Percentiles rank a stretch among this genome's conserved stretches.
phyloP scores from a whole-genome alignment of 2,329 filamentous ascomycete genomes.

The Herpotrichia juniperi region DNA sequence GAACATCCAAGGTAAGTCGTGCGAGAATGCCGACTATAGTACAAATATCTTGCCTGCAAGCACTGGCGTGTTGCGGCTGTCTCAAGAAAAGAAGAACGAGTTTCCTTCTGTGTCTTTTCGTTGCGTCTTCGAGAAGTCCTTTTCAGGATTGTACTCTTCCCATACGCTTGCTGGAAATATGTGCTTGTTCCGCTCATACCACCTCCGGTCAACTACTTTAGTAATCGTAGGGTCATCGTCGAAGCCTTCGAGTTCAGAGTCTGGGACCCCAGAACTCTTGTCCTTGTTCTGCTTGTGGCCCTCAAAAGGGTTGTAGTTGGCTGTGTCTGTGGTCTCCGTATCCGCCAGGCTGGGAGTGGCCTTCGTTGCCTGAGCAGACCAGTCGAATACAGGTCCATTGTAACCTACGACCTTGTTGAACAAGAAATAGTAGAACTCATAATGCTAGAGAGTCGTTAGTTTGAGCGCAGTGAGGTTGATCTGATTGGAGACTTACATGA shows the following conservation, averaged over 20 bases:
- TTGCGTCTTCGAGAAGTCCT: constrained; percentile 79
- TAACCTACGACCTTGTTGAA: constrained; percentile 82
- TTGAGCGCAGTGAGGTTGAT: neutral
- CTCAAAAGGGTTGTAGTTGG: constrained; percentile 50
- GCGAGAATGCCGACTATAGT: neutral
- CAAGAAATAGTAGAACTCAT: constrained; percentile 96
- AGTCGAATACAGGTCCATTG: constrained; percentile 80
- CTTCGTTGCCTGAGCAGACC: constrained; percentile 60
- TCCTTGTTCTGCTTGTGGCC: constrained; percentile 41
- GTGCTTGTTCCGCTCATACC: constrained; percentile 98
- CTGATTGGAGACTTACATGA: constrained; percentile 65
- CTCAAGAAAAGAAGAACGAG: constrained; percentile 73
- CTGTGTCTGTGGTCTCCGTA: constrained; percentile 24
- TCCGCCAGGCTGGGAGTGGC: constrained; percentile 41
- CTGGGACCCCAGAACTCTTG: constrained; percentile 50
- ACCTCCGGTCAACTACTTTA: constrained; percentile 93
- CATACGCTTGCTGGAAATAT: constrained; percentile 96
- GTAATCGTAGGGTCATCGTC: constrained; percentile 79
- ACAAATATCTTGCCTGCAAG: neutral
- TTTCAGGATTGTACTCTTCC: constrained; percentile 92
- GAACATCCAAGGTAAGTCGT: neutral
- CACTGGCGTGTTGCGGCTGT: neutral
- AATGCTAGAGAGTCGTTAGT: constrained; percentile 68
- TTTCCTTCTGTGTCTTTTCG: constrained; percentile 88
- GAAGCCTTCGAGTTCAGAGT: constrained; percentile 69